Evolutionary conservation across 208 protist species (phyloP), one percentile per base, ranked within the genome.

Genomic region (Trypanosoma lewisi): DNA sequence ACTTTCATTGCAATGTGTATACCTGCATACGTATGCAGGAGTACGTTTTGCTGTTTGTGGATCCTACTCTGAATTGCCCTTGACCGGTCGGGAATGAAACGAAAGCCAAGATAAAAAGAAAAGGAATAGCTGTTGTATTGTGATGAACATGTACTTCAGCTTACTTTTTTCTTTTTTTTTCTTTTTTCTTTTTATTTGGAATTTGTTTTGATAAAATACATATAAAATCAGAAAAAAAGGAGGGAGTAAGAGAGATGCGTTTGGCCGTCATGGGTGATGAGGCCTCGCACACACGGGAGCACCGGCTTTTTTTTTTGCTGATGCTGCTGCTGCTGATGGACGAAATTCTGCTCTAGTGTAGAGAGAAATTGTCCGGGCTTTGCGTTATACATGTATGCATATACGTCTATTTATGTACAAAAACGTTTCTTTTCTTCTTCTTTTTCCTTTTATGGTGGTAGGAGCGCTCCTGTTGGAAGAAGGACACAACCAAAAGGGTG

Each of bases 381-480:
- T n/a, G n/a, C n/a, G n/a, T n/a, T 23, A 49, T 49, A 49, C 44
- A 21, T 49, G n/a, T 49, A 31, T 37, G 36, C 27, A 39, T 58
- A 39, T 45, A 47, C 16, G 23, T 64, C 28, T 64, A 55, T 64
- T 44, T 54, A 55, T 28, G 12, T 47, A 33, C 2, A 39, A 6
- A 31, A 36, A 25, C 25, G 37, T 2, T 53, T 31, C 19, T n/a
- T 27, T 8, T 36, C 54, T 62, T 31, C 4, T 61, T 1, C 21
- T 49, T 33, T 49, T 62, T 1, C 23, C 6, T 50, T 47, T 62
- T 36, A 17, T 51, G 21, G n/a, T 51, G n/a, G n/a, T n/a, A n/a
- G n/a, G n/a, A n/a, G n/a, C n/a, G n/a, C n/a, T n/a, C n/a, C n/a
- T n/a, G n/a, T n/a, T n/a, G n/a, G n/a, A n/a, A n/a, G n/a, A n/a